A percentile compares a stretch with the other conserved stretches of the same genome.
These are phyloP conservation scores for Punica granatum DNA, from an alignment of 345 rosid genomes.

Conservation along the genomic window DNA sequence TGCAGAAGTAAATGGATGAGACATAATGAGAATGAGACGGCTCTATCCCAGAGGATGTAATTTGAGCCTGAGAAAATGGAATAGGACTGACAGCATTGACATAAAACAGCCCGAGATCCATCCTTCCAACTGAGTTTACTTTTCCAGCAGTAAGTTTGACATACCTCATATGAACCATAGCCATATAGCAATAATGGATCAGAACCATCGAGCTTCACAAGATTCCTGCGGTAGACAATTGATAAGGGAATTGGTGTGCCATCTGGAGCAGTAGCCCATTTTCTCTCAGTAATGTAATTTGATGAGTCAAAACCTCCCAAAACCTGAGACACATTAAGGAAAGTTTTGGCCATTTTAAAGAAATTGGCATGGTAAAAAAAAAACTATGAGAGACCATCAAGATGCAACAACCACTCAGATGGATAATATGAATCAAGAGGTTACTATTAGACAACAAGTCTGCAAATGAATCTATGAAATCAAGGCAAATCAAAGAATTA, in stretches of 20 bases:
- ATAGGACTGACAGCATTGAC: too few species aligned
- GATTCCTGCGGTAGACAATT: constrained; percentile 54
- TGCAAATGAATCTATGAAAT: too few species aligned
- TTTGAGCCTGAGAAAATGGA: neutral
- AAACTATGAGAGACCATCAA: neutral
- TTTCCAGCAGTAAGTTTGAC: constrained; percentile 3
- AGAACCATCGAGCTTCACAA: constrained; percentile 82
- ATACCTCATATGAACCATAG: constrained; percentile 97
- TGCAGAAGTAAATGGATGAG: neutral
- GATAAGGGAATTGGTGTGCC: constrained; percentile 84
- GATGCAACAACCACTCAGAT: neutral
- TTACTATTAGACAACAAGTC: neutral
- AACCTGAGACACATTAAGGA: constrained; percentile 33
- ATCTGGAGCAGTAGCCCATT: constrained; percentile 85
- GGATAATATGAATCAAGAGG: neutral
- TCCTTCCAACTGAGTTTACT: neutral
- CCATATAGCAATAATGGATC: constrained; percentile 78
- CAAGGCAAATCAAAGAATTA: too few species aligned
- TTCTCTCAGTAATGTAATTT: constrained; percentile 69
- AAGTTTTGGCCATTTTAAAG: neutral
- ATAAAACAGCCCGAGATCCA: neutral
- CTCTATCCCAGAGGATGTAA: neutral
- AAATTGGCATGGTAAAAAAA: neutral
- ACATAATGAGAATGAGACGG: neutral
- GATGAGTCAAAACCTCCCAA: constrained; percentile 87